Conservation (phyloP, 179 eudicot species). For the Camellia oleifera region DNA sequence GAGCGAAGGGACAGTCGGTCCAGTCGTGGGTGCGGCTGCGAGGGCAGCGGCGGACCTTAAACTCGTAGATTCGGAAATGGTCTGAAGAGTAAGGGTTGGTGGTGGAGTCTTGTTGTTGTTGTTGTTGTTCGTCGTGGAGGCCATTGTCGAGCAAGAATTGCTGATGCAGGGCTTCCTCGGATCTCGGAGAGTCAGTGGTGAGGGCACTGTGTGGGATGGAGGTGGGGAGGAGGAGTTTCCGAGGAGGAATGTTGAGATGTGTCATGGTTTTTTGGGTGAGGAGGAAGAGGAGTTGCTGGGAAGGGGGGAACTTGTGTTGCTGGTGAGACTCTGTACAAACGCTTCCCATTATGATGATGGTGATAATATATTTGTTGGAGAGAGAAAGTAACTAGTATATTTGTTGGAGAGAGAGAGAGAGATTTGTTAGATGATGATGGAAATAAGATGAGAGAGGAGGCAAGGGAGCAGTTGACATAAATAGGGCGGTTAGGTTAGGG, state of each 20-base stretch:
- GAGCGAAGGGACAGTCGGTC: slow-evolving; percentile 89
- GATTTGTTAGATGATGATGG: slow-evolving; percentile 4
- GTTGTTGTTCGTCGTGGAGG: slow-evolving; percentile 29
- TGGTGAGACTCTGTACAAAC: slow-evolving; percentile 28
- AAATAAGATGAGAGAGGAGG: background rate
- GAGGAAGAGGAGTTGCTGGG: slow-evolving; percentile 34
- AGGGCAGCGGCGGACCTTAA: slow-evolving; percentile 73
- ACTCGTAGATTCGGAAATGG: slow-evolving; percentile 80
- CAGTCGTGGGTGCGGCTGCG: slow-evolving; percentile 80
- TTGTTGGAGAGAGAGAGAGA: slow-evolving; percentile 2
- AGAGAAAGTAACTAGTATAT: background rate
- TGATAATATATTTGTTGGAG: background rate
- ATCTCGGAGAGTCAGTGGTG: slow-evolving; percentile 15
- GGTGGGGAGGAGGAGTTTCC: slow-evolving; percentile 37
- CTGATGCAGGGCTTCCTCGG: slow-evolving; percentile 39
- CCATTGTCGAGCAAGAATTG: slow-evolving; percentile 43
- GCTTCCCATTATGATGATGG: slow-evolving; percentile 26
- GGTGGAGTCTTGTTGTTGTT: background rate
- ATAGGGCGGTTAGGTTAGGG: slow-evolving; percentile 47
- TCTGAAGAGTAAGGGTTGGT: slow-evolving; percentile 72
- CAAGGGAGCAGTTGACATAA: slow-evolving; percentile 15
- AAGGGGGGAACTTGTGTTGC: slow-evolving; percentile 34
- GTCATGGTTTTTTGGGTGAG: slow-evolving; percentile 17
- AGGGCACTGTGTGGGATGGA: no score
- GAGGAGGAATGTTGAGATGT: slow-evolving; percentile 56